A percentile compares a stretch with the other conserved stretches of the same genome.
phyloP scores from a whole-genome alignment of 306 rosid species.

The Casuarina equisetifolia region DNA sequence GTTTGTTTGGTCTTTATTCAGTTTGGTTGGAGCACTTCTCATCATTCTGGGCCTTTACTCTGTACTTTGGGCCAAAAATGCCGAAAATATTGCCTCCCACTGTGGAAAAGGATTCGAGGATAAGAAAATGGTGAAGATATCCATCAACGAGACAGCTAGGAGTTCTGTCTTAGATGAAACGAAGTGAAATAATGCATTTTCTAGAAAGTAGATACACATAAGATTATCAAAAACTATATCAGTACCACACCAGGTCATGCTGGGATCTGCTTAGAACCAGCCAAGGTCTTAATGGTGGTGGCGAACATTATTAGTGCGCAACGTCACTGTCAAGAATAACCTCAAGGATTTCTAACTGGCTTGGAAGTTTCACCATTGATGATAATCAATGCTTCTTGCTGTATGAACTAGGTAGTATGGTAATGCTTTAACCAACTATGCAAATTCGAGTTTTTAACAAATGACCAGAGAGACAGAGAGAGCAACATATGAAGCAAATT shows the following conservation, averaged over 20 bases:
- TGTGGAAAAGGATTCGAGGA: neutral
- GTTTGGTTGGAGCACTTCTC: constrained; percentile 36
- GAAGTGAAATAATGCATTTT: neutral
- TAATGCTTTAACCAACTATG: neutral
- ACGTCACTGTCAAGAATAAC: neutral
- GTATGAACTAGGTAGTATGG: neutral
- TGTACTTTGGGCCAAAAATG: constrained; percentile 39
- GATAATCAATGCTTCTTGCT: neutral
- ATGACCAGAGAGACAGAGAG: neutral
- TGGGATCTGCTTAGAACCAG: neutral
- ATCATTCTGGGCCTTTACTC: constrained; percentile 32
- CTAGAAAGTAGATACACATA: neutral
- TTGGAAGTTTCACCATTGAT: neutral
- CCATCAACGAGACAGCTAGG: constrained; percentile 7
- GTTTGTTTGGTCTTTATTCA: neutral
- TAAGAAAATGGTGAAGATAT: constrained; percentile 9
- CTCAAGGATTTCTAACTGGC: neutral
- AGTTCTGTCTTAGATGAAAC: constrained; percentile 14
- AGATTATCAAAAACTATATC: neutral
- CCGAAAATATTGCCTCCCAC: constrained; percentile 1
- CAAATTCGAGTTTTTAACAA: neutral
- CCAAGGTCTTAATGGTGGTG: too few relatives aligned
- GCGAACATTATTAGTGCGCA: neutral
- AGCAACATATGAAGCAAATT: too few relatives aligned
- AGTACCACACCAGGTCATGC: neutral